Conservation (phyloP, 768 basidiomycete genomes). For the Trametes punicea region DNA sequence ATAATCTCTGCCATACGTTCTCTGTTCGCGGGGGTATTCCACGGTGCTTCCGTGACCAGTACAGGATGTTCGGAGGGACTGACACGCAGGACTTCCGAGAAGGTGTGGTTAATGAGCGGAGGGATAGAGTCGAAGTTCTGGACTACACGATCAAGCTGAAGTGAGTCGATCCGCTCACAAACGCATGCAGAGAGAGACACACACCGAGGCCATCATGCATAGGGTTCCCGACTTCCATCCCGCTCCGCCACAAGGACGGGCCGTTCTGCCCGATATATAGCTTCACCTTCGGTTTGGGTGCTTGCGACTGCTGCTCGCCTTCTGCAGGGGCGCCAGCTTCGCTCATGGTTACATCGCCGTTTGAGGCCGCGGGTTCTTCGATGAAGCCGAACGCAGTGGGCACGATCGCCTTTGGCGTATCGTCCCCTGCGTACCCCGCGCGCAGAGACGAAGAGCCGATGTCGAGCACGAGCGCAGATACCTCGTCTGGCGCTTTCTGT, state of each 20-base stretch:
- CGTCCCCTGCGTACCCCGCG: conserved; percentile 97
- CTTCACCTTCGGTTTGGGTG: conserved; percentile 39
- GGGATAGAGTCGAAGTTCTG: conserved; percentile 74
- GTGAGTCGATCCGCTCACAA: too few relatives aligned
- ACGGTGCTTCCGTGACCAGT: conserved; percentile 91
- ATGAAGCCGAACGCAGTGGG: conserved; percentile 87
- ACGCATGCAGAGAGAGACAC: too few relatives aligned
- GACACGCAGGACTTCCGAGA: conserved; percentile 72
- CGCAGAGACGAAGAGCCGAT: conserved; percentile 87
- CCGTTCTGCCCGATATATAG: conserved; percentile 85
- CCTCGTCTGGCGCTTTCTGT: conserved; percentile 65
- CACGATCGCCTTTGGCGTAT: conserved; percentile 88
- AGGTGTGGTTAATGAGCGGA: conserved; percentile 68
- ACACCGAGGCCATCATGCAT: conserved; percentile 81
- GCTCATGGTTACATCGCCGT: conserved; percentile 54
- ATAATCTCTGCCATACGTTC: conserved; percentile 96
- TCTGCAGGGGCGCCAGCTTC: conserved; percentile 42
- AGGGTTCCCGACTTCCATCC: conserved; percentile 85
- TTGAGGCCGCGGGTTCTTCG: conserved; percentile 32
- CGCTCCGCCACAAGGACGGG: conserved; percentile 85
- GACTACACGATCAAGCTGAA: conserved; percentile 38
- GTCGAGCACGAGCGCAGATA: conserved; percentile 95
- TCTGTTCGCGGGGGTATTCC: conserved; percentile 91
- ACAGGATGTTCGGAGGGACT: conserved; percentile 85
- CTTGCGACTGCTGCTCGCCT: conserved; percentile 37